Conservation (phyloP, 345 rosid genomes). For the Limnanthes douglasii region DNA sequence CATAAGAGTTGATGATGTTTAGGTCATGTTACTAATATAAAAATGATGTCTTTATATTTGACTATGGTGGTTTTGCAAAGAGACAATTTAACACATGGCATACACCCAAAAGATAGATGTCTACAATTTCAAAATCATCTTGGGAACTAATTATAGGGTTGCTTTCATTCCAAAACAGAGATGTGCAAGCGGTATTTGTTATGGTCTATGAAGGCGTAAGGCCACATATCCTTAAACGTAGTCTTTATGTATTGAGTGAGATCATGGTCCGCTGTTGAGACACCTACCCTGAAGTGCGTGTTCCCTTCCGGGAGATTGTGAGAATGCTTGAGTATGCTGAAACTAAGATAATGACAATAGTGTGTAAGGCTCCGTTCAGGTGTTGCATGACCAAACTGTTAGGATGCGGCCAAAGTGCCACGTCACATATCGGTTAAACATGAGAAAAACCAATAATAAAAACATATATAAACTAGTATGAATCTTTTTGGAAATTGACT, state of each 20-base stretch:
- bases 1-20: no score
- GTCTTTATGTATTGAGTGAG: constrained; percentile 24
- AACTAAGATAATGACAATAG: constrained; percentile 21
- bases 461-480: no score
- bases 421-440: constrained; percentile 6
- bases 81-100: constrained; percentile 43
- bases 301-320: constrained; percentile 22
- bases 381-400: constrained; percentile 29
- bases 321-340: constrained; percentile 24
- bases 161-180: constrained; percentile 25
- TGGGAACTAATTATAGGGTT: constrained; percentile 36
- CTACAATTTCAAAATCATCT: constrained; percentile 38
- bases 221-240: constrained; percentile 21
- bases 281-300: constrained; percentile 21
- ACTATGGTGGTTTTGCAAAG: constrained; percentile 28
- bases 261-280: constrained; percentile 36
- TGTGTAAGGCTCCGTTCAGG: constrained; percentile 32
- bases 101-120: constrained; percentile 43
- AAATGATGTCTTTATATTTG: no score
- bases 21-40: no score
- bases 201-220: constrained; percentile 25
- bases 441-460: no score
- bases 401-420: constrained; percentile 9
- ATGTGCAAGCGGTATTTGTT: constrained; percentile 23
- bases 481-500: no score